A percentile compares a stretch with the other conserved stretches of the same genome.
phyloP scores from a whole-genome alignment of 2,329 filamentous ascomycete genomes.

The Colletotrichum tofieldiae region DNA sequence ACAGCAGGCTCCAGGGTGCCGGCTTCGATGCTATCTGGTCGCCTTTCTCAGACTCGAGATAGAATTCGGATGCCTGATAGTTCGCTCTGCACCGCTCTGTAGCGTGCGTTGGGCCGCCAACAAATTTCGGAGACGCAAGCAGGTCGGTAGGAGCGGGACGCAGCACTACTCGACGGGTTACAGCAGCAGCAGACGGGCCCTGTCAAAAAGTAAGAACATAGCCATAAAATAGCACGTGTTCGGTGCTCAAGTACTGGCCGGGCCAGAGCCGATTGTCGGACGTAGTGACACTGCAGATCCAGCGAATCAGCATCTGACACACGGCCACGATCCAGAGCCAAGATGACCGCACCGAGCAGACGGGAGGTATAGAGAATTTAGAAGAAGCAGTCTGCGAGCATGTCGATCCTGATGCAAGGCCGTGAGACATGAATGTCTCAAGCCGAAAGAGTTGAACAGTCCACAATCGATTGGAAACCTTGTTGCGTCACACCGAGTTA shows the following conservation, averaged over 20 bases:
- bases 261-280: constrained; percentile 33
- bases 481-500: constrained; percentile 20
- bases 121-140: constrained; percentile 17
- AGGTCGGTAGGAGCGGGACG: constrained; percentile 18
- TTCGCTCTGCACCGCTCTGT: neutral
- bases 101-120: constrained; percentile 37
- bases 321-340: constrained; percentile 33
- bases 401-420: constrained; percentile 24
- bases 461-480: neutral
- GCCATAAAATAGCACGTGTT: constrained; percentile 31
- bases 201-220: constrained; percentile 14
- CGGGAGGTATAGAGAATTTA: constrained; percentile 20
- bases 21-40: constrained; percentile 29
- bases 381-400: constrained; percentile 18
- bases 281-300: constrained; percentile 24
- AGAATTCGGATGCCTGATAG: constrained; percentile 37
- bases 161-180: constrained; percentile 14
- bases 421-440: constrained; percentile 27
- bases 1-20: neutral
- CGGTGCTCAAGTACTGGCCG: constrained; percentile 18
- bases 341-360: constrained; percentile 28
- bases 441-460: constrained; percentile 3
- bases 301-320: constrained; percentile 43
- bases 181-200: constrained; percentile 9
- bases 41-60: constrained; percentile 26